phyloP scores from a whole-genome alignment of 345 rosid genomes.

The Passiflora organensis region DNA sequence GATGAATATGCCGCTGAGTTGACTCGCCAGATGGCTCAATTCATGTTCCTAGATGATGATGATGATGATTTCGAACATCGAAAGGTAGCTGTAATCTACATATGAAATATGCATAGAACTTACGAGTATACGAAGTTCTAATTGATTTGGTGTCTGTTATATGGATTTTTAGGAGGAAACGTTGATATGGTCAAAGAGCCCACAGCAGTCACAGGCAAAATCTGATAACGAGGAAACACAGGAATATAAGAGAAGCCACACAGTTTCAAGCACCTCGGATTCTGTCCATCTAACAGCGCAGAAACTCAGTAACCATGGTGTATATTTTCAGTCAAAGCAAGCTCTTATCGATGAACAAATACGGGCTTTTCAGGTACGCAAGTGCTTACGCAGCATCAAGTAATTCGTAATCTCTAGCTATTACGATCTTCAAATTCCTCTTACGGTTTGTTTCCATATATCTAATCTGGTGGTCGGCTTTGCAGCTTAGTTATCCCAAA shows the following conservation, averaged over 20 bases:
- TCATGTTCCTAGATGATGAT: constrained; percentile 55
- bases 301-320: background rate
- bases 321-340: constrained; percentile 41
- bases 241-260: constrained; percentile 3
- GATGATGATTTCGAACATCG: background rate
- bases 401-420: no score
- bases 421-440: no score
- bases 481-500: no score
- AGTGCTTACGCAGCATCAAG: no score
- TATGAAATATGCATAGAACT: no score
- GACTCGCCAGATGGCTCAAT: constrained; percentile 77
- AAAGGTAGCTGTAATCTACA: background rate
- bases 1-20: constrained; percentile 59
- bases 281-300: background rate
- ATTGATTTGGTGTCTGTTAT: background rate
- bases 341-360: constrained; percentile 56
- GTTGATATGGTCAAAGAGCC: no score
- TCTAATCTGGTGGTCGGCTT: no score
- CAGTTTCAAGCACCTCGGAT: background rate
- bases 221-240: constrained; percentile 26
- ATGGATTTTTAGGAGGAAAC: constrained; percentile 25
- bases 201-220: no score
- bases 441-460: no score
- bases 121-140: no score
- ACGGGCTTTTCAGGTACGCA: constrained; percentile 49